Evolutionary conservation across 2,329 filamentous ascomycete species (phyloP), one percentile per base, ranked within the genome.

Genomic region (Monilinia aucupariae): DNA sequence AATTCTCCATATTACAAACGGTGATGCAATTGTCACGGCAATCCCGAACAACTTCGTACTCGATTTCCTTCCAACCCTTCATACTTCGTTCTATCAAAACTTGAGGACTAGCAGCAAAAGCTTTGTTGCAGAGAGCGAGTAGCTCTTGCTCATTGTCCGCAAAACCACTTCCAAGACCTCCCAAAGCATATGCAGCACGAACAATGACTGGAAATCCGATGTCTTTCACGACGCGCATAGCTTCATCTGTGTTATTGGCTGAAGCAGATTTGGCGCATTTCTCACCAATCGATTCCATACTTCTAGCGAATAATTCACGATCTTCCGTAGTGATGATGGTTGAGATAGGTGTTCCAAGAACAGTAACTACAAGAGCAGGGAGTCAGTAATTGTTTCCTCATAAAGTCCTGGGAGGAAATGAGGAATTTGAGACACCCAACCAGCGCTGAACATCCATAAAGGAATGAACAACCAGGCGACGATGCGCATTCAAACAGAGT

Each of bases 1-100:
- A 97, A 83, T 97, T 97, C 78, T 96, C 91, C 91, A 96, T 96
- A 80, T 96, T 97, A 83, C 93, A 97, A 70, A 97, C 93, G 2
- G 93, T 97, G 73, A 97, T 97, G 77, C 94, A 97, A 84, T 99
- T 99, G 83, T 97, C 96, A 76, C 90, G 88, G 61, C 91, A 93
- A 77, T 99, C 94, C 71, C 94, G 90, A 66, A 97, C 94, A 64
- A 97, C 94, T 78, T 97, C 94, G 74, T 97, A 99, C 78, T 99
- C 94, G 55, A 97, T 88, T 78, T 99, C 94, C 79, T 99, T 99
- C 94, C 94, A 99, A 76, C 94, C 94, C 82, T 97, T 97, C 71
- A 99, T 86, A 61, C 92, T 96, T 80, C 97, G 97, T 82, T 99
- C 94, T 64, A 99, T 92, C 75, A 99, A 79, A 72, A 99, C 97